These are phyloP conservation scores for Penicillium sp. DNA, from an alignment of 2,329 filamentous ascomycete genomes.

Conservation along the genomic window DNA sequence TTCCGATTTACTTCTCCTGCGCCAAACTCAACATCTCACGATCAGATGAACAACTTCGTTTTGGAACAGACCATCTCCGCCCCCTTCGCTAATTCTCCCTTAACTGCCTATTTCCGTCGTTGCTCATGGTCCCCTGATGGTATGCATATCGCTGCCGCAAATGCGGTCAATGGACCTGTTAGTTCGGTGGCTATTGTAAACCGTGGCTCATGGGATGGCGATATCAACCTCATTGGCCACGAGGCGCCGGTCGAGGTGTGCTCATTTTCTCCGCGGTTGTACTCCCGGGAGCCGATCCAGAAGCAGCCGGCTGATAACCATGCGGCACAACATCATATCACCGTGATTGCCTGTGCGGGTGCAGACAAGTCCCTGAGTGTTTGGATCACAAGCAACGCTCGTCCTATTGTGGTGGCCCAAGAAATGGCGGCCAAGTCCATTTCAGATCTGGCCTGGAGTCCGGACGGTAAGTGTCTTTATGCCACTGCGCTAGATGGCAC, in stretches of 20 bases:
- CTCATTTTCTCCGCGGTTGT: slow-evolving; percentile 91
- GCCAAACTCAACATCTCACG: slow-evolving; percentile 88
- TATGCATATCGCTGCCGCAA: slow-evolving; percentile 93
- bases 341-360: slow-evolving; percentile 93
- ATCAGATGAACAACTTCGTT: slow-evolving; percentile 95
- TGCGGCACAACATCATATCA: slow-evolving; percentile 61
- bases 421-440: slow-evolving; percentile 89
- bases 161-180: slow-evolving; percentile 95
- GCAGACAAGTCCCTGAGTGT: slow-evolving; percentile 95
- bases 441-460: slow-evolving; percentile 90
- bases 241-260: slow-evolving; percentile 97
- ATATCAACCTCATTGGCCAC: slow-evolving; percentile 96
- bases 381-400: slow-evolving; percentile 95
- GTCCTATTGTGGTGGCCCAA: slow-evolving; percentile 86
- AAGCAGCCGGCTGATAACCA: slow-evolving; percentile 47
- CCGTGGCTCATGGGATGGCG: slow-evolving; percentile 86
- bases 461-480: slow-evolving; percentile 84
- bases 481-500: slow-evolving; percentile 86
- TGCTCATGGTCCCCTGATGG: slow-evolving; percentile 98
- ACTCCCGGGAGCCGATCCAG: slow-evolving; percentile 66
- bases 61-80: slow-evolving; percentile 86
- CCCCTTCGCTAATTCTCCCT: slow-evolving; percentile 85
- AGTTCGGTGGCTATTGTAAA: slow-evolving; percentile 96
- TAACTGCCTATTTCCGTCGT: slow-evolving; percentile 94
- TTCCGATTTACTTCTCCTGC: slow-evolving; percentile 90